Base-by-base conservation (phyloP, 768 basidiomycete species). In the Pleurotus sapidus region DNA sequence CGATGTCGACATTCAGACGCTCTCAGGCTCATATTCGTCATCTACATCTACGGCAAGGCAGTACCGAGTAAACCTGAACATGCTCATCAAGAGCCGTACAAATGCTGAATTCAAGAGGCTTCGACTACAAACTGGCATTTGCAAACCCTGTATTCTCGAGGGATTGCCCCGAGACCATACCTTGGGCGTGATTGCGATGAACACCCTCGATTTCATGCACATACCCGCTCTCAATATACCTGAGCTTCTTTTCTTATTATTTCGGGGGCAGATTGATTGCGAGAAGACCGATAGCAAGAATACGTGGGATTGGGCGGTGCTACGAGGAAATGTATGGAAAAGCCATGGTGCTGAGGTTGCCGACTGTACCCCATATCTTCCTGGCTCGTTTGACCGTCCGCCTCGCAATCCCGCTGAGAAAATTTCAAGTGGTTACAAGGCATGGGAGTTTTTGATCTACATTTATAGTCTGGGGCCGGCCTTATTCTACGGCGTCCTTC, bases 371-470 rank as follows among this genome's bases (percentile, higher is more conserved):
- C 37, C 38, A 1, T 60, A 50, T 30, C 39, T 60, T 23, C 59
- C 59, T 27, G 17, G 25, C 3, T 60, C 55, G 0, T 70, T 63
- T 61, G 66, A 65, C 46, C 47, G 57, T 0, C 63, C 67, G 12
- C 70, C 69, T 17, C 66, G 63, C 2, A 69, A 72, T 46, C 60
- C 61, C 11, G 68, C 68, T 3, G 64, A 74, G 55, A 76, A 76
- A 39, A 68, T 76, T 5, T 61, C 58, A 3, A 74, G 70, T 57
- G 72, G 75, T 0, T 78, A 76, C 59, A 76, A 77, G 46, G 73
- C 73, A 1, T 64, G 62, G 25, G 74, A 78, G 54, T 78, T 53
- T 37, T 57, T 63, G 3, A 46, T 61, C 0, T 76, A 74, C 54
- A 9, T 76, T 12, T 75, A 61, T 61, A 70, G 72, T 0, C 45